Evolutionary conservation across 2,329 filamentous ascomycete genomes (phyloP).

Genomic region (Phoma sp.): DNA sequence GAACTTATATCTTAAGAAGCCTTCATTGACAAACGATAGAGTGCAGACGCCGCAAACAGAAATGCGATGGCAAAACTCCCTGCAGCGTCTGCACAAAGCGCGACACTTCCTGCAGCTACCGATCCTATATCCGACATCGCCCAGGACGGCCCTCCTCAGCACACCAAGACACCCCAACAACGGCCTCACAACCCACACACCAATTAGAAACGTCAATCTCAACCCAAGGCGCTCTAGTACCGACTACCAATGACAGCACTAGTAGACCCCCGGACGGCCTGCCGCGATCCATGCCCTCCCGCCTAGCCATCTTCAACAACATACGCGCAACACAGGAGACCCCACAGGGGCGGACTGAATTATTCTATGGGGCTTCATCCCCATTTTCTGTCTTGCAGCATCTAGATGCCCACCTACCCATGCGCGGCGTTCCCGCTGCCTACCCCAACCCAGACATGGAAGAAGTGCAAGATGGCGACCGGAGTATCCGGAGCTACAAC

Average conservation of each 20-base stretch:
- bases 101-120: constrained; percentile 7
- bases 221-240: no score
- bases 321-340: constrained; percentile 14
- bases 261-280: background rate
- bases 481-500: constrained; percentile 14
- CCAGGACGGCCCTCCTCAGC: background rate
- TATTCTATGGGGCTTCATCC: constrained; percentile 16
- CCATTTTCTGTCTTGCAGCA: constrained; percentile 14
- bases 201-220: no score
- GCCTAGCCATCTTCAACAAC: constrained; percentile 15
- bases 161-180: background rate
- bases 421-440: constrained; percentile 1
- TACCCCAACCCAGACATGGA: constrained; percentile 1
- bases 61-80: constrained; percentile 10
- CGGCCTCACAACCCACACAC: no score
- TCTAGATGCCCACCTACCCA: constrained; percentile 14
- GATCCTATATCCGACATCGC: constrained; percentile 8
- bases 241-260: background rate
- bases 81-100: constrained; percentile 7
- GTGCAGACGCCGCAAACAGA: constrained; percentile 14
- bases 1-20: background rate
- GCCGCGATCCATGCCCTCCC: constrained; percentile 8
- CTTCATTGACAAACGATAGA: background rate
- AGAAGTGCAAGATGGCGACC: constrained; percentile 7
- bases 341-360: constrained; percentile 5